Evolutionary conservation across 1,139 yeast genomes (phyloP), one percentile per base, ranked within the genome.

Genomic region (Geotrichum europaeum): DNA sequence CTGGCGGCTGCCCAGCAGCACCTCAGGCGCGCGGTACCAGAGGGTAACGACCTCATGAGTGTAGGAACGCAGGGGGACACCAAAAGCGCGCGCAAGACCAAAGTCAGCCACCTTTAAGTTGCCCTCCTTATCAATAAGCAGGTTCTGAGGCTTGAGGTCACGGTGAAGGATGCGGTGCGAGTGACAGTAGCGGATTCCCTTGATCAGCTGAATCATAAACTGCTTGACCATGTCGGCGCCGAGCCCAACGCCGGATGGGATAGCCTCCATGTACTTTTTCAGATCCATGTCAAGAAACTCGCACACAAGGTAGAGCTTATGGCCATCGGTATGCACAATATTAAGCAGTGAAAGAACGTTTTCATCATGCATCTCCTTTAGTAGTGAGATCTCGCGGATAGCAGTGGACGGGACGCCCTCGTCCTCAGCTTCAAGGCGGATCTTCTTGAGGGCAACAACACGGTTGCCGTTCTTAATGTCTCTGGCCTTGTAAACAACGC

Each of bases 371-470:
- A 94, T 83, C 75, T 95, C 99, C 75, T 94, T 94, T 68, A 94
- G 79, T 56, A 95, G 81, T 1, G 98, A 92, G 67, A 94, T 94
- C 74, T 94, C 99, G 67, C 99, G 82, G 65, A 94, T 94, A 2
- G 99, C 98, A 0, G 99, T 95, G 22, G 97, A 89, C 5, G 99
- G 99, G 45, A 94, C 98, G 51, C 99, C 99, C 75, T 94, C 99
- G 75, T 92, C 98, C 75, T 95, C 99, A 54, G 96, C 90, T 72
- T 95, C 99, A 61, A 95, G 79, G 63, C 99, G 83, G 74, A 94
- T 94, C 76, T 94, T 94, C 75, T 94, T 94, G 68, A 95, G 78
- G 0, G 99, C 99, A 54, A 94, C 99, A 32, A 92, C 83, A 59
- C 98, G 80, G 77, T 92, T 91, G 70, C 89, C 89, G 75, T 94